Conservation (phyloP, 169 alveolate genomes). For the Plasmodium gonderi region DNA sequence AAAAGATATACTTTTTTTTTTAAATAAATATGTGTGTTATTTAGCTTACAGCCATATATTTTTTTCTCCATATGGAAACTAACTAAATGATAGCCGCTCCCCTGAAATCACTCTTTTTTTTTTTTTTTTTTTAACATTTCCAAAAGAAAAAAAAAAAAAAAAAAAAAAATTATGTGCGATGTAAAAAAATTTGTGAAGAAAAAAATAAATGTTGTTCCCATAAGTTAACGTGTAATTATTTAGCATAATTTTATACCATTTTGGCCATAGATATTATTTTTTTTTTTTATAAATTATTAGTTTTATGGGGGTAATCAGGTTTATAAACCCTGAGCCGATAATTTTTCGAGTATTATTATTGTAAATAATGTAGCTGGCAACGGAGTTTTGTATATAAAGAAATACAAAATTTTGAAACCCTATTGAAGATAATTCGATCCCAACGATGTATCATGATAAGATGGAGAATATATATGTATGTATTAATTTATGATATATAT, state of each 20-base stretch:
- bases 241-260: too few relatives aligned
- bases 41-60: neutral
- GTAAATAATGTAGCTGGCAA: neutral
- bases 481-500: neutral
- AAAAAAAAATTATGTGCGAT: too few relatives aligned
- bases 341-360: neutral
- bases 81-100: neutral
- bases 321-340: neutral
- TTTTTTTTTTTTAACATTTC: neutral
- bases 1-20: too few relatives aligned
- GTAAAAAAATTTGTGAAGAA: too few relatives aligned
- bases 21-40: too few relatives aligned
- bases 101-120: neutral
- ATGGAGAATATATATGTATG: neutral
- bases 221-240: too few relatives aligned
- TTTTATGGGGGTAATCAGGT: slow-evolving; percentile 5
- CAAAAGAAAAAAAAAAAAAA: neutral
- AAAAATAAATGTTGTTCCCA: too few relatives aligned
- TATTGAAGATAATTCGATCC: neutral
- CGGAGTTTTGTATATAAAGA: neutral
- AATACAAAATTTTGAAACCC: neutral
- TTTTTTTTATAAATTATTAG: neutral
- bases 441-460: too few relatives aligned
- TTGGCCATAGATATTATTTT: too few relatives aligned
- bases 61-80: neutral